Evolutionary conservation across 2,329 filamentous ascomycete species (phyloP).

Genomic region (Macroventuria anomochaeta): DNA sequence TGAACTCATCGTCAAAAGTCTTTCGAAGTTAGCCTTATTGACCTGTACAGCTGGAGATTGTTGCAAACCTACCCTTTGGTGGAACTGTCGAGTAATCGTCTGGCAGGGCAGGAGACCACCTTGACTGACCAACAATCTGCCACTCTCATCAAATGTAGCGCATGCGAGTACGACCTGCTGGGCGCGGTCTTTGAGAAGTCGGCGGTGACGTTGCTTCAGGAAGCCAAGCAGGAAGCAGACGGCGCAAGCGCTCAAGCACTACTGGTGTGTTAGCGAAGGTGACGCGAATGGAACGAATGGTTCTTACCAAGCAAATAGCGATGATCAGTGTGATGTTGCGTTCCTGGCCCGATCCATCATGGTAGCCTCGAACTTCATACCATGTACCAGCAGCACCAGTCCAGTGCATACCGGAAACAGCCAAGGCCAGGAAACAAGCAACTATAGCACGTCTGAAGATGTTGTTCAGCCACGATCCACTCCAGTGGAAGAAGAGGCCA

Average conservation of each 20-base stretch:
- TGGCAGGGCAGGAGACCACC: constrained; percentile 73
- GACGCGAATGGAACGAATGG: constrained; percentile 54
- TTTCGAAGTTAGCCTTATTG: constrained; percentile 21
- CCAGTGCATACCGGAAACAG: constrained; percentile 89
- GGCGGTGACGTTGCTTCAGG: constrained; percentile 48
- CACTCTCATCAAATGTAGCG: constrained; percentile 71
- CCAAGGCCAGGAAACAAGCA: constrained; percentile 71
- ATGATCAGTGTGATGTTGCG: constrained; percentile 74
- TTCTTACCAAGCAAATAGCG: constrained; percentile 71
- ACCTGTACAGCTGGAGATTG: constrained; percentile 66
- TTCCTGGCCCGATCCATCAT: constrained; percentile 47
- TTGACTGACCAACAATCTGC: constrained; percentile 71
- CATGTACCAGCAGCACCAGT: constrained; percentile 73
- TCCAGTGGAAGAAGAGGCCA: constrained; percentile 77
- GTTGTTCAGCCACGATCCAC: constrained; percentile 76
- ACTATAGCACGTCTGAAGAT: constrained; percentile 77
- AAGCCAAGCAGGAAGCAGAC: constrained; percentile 46
- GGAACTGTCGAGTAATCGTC: constrained; percentile 73
- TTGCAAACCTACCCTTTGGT: constrained; percentile 44
- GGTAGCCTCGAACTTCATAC: constrained; percentile 64
- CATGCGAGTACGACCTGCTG: constrained; percentile 63
- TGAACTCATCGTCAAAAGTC: constrained; percentile 76
- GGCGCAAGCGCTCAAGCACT: constrained; percentile 52
- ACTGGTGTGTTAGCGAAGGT: constrained; percentile 67
- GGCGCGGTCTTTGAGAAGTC: constrained; percentile 53